Base-by-base conservation (phyloP, 164 flowering plant genomes). In the Macadamia tetraphylla region DNA sequence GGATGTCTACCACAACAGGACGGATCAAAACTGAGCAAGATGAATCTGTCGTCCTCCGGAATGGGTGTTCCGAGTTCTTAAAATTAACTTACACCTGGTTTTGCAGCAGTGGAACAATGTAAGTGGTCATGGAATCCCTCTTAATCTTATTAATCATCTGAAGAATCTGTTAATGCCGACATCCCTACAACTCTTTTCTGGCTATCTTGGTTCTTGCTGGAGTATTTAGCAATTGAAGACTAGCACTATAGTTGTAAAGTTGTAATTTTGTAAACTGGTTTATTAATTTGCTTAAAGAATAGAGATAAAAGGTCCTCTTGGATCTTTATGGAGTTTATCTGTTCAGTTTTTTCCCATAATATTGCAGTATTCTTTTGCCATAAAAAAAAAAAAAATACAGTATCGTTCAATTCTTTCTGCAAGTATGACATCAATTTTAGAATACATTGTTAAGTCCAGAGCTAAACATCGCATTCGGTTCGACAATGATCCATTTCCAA, bases 231-330 rank as follows among this genome's bases (percentile, higher is more conserved):
- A 55, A 35, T 1, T 11, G 48, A 29, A 35, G 13, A 44, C 66
- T 15, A 53, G 66, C 17, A 52, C 62, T 17, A 31, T 35, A 60
- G 49, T 69, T 60, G 66, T 31, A 18, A 70, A 60, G 49, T 69
- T 60, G 66, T 31, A 18, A 70, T 58, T 52, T 55, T 70, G 73
- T 70, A 64, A 44, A 55, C 29, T 63, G 48, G 23, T 57, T 1
- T 57, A 8, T 8, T 8, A 9, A 46, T 46, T 46, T 57, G 59
- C 59, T 57, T 57, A 57, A 57, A 23, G 59, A 6, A 18, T 23
- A 2, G 17, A 53, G 14, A 6, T 4, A 30, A 57, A 57, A 18
- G 59, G 30, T 57, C 59, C 30, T 10, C 59, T 57, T 18, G 59
- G 51, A 46, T 46, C 3, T 46, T 46, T 35, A 5, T 5, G 5